Conservation (phyloP, 345 rosid genomes). For the Litchi chinensis region DNA sequence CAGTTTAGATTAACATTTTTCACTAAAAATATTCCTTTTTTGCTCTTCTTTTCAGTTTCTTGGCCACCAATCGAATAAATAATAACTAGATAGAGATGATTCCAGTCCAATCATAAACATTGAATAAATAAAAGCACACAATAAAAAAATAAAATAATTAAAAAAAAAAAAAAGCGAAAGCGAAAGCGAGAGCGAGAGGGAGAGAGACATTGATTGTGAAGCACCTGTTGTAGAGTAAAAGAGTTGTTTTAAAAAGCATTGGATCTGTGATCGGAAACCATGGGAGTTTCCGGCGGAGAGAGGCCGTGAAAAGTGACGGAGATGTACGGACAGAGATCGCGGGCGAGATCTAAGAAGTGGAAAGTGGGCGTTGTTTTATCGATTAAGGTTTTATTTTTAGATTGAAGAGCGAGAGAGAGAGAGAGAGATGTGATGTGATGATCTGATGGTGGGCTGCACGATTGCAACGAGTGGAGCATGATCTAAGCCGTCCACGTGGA, state of each 20-base stretch:
- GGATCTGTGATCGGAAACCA: slow-evolving; percentile 21
- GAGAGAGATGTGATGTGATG: slow-evolving; percentile 13
- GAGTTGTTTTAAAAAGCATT: background rate
- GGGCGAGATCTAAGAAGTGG: slow-evolving; percentile 33
- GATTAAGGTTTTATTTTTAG: slow-evolving; percentile 13
- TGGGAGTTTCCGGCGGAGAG: background rate
- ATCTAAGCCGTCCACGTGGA: slow-evolving; percentile 44
- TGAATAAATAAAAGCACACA: background rate
- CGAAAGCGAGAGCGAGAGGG: background rate
- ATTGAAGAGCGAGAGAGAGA: slow-evolving; percentile 2
- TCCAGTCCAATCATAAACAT: slow-evolving; percentile 9
- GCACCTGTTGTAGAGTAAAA: slow-evolving; percentile 20
- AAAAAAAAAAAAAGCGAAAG: background rate
- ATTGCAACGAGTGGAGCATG: slow-evolving; percentile 25
- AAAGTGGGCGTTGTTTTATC: background rate
- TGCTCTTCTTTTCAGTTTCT: background rate
- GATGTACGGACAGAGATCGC: slow-evolving; percentile 32
- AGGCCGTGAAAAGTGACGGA: slow-evolving; percentile 25
- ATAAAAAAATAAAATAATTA: background rate
- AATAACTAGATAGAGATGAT: background rate
- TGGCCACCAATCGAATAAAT: background rate
- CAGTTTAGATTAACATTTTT: background rate
- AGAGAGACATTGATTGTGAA: slow-evolving; percentile 2
- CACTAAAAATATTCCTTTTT: background rate
- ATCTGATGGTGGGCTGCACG: slow-evolving; percentile 45